phyloP scores from a whole-genome alignment of 2,329 filamentous ascomycete species.

The Curvularia sp. region DNA sequence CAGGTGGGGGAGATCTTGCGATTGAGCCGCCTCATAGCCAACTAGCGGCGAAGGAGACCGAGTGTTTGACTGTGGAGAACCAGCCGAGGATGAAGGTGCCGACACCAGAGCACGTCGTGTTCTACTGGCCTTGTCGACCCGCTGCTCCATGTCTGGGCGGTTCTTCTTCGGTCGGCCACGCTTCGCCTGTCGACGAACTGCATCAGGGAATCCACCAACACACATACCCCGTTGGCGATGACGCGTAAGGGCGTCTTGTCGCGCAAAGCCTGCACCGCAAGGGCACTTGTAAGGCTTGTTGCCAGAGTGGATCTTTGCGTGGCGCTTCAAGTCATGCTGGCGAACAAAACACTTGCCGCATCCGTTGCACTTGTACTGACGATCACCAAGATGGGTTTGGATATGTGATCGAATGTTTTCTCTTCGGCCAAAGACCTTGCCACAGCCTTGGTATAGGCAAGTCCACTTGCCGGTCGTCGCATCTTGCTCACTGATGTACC shows the following conservation, averaged over 20 bases:
- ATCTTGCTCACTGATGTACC: conserved; percentile 58
- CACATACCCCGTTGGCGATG: conserved; percentile 97
- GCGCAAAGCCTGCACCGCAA: conserved; percentile 92
- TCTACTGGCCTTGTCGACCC: conserved; percentile 63
- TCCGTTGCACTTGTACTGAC: conserved; percentile 91
- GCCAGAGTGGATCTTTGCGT: conserved; percentile 96
- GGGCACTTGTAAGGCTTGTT: conserved; percentile 95
- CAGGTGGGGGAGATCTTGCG: conserved; percentile 29
- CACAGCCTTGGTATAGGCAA: conserved; percentile 71
- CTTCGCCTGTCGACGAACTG: conserved; percentile 71
- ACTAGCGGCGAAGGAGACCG: conserved; percentile 41
- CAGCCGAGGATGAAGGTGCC: conserved; percentile 45
- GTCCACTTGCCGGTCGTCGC: conserved; percentile 55
- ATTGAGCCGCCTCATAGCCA: conserved; percentile 34
- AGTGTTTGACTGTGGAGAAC: conserved; percentile 44
- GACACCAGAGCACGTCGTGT: conserved; percentile 55
- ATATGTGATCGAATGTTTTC: conserved; percentile 99
- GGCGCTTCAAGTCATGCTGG: conserved; percentile 95
- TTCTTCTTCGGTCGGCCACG: conserved; percentile 71
- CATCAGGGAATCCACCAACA: conserved; percentile 88
- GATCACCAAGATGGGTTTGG: conserved; percentile 95
- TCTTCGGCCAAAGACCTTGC: conserved; percentile 92
- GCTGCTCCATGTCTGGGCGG: conserved; percentile 65
- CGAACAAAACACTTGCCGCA: conserved; percentile 97
- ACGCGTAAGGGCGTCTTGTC: conserved; percentile 92